Base-by-base conservation (phyloP, 164 flowering plant species). In the Saururus chinensis region DNA sequence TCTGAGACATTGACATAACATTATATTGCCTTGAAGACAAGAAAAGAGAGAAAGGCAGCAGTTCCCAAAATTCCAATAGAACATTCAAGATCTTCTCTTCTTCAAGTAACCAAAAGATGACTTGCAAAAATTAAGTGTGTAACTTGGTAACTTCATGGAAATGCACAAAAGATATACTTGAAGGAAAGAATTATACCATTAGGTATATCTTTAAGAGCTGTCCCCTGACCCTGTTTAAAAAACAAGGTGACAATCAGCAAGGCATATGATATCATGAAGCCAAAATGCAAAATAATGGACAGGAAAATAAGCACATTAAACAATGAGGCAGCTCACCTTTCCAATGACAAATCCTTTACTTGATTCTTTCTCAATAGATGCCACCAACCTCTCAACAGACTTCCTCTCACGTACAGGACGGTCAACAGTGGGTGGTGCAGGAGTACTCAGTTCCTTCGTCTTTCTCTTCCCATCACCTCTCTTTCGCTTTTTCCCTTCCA, bases 181-280 rank as follows among this genome's bases (percentile, higher is more conserved):
- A n/a, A 23, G 37, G 19, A 55, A 14, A 23, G 25, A 41, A 25
- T 14, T 65, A 63, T 73, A 74, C 76, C 76, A 73, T 88, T 91
- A 8, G 98, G 98, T 56, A 91, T 91, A 76, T 88, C 96, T 75
- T 88, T 88, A 40, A 91, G 72, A 22, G 92, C 77, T 23, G 88
- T 85, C 40, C 98, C 98, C 54, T 70, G 82, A 20, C 98, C 97
- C 97, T 91, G 86, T 68, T 79, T 13, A 13, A 70, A 70, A 61
- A 20, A 40, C 22, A n/a, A 40, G 12, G 14, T 35, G 19, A 49
- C 20, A 26, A 37, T 19, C 7, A 42, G 40, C 16, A 53, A 53
- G 19, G 19, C 13, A 56, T 12, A 23, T 20, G 9, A n/a, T 6
- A 37, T 58, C 20, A 58, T 19, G 10, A 9, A 58, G 21, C 37